phyloP scores from a whole-genome alignment of 371 early-diverging fungal species.

The Capillidium rhysosporum region DNA sequence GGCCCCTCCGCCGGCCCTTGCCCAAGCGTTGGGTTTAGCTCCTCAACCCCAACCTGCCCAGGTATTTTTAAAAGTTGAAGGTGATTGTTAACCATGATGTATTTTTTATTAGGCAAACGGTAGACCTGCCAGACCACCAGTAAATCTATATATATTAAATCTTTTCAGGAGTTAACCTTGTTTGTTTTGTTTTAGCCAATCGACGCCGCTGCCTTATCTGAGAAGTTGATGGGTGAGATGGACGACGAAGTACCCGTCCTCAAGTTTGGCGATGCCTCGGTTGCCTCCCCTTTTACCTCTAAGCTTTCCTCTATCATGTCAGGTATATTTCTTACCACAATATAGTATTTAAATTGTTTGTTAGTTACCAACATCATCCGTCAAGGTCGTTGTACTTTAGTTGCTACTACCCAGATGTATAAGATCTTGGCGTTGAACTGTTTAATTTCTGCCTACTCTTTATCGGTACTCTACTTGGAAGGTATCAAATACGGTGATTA shows the following conservation, averaged over 20 bases:
- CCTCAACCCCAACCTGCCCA: constrained; percentile 8
- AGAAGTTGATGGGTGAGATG: constrained; percentile 54
- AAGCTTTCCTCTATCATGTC: constrained; percentile 72
- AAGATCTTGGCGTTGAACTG: constrained; percentile 99
- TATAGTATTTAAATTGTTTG: background rate
- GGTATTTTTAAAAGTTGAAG: constrained; percentile 10
- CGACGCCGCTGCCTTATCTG: constrained; percentile 14
- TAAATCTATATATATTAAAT: background rate
- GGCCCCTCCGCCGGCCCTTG: constrained; percentile 53
- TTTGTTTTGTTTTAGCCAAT: background rate
- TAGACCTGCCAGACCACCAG: background rate
- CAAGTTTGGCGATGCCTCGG: constrained; percentile 99
- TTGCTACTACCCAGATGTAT: constrained; percentile 99
- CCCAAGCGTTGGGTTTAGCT: constrained; percentile 13
- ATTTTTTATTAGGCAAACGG: background rate
- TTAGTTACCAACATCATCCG: constrained; percentile 85
- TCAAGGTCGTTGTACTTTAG: constrained; percentile 96
- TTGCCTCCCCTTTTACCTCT: constrained; percentile 99
- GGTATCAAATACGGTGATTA: constrained; percentile 98
- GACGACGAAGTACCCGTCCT: constrained; percentile 85
- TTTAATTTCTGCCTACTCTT: constrained; percentile 93
- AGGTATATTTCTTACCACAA: constrained; percentile 4
- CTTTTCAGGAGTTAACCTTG: too few relatives aligned
- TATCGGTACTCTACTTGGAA: constrained; percentile 92
- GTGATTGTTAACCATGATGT: constrained; percentile 9